Percentiles rank a stretch among this genome's conserved stretches.
Evolutionary conservation across 1,284 basidiomycete genomes (phyloP).

Genomic region (Phellopilus nigrolimitatus): DNA sequence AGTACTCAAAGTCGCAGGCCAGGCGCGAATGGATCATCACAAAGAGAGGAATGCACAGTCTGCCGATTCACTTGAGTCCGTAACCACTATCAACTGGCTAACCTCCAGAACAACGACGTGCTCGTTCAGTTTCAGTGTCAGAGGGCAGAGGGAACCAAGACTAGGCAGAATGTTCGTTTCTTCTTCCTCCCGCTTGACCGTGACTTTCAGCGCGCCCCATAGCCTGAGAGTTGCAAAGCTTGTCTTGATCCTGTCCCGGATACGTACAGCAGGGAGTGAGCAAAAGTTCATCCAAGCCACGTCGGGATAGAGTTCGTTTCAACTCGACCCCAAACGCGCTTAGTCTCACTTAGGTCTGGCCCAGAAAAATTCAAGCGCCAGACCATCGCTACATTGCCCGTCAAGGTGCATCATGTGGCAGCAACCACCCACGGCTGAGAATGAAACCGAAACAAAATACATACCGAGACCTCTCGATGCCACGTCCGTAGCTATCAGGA

Average conservation of each 20-base stretch:
- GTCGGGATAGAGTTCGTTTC: not conserved
- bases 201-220: slow-evolving; percentile 3
- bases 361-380: slow-evolving; percentile 7
- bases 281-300: not conserved
- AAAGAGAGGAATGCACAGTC: slow-evolving; percentile 18
- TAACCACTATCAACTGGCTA: slow-evolving; percentile 16
- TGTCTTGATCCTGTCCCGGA: slow-evolving; percentile 20
- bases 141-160: slow-evolving; percentile 13
- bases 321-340: slow-evolving; percentile 2
- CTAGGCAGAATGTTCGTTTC: not conserved
- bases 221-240: slow-evolving; percentile 13
- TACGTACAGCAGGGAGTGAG: slow-evolving; percentile 12
- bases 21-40: slow-evolving; percentile 17
- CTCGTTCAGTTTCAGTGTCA: not conserved
- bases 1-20: slow-evolving; percentile 11
- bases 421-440: slow-evolving; percentile 18
- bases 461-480: slow-evolving; percentile 99
- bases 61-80: slow-evolving; percentile 1
- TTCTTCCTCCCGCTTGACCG: slow-evolving; percentile 6
- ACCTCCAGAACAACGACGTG: no score
- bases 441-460: slow-evolving; percentile 35
- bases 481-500: slow-evolving; percentile 96
- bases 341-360: not conserved
- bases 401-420: slow-evolving; percentile 27
- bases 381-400: slow-evolving; percentile 15